These are phyloP conservation scores for Arctium minus DNA, from an alignment of 129 eudicot species.

Conservation along the genomic window DNA sequence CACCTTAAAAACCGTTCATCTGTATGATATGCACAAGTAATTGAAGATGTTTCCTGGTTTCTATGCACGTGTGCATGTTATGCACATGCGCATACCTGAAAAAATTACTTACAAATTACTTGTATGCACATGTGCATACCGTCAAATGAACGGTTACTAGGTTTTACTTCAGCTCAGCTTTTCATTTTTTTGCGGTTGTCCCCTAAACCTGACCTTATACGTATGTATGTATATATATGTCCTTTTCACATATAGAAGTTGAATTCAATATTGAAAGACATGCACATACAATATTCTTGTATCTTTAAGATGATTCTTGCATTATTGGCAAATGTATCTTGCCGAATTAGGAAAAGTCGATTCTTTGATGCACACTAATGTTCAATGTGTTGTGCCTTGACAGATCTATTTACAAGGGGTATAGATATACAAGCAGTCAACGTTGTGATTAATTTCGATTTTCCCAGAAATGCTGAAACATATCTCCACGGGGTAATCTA, in stretches of 20 bases:
- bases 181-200: neutral
- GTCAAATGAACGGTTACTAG: neutral
- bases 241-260: too few relatives aligned
- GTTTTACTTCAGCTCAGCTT: neutral
- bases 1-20: neutral
- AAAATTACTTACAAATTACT: too few relatives aligned
- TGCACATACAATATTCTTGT: neutral
- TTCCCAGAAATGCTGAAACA: conserved; percentile 63
- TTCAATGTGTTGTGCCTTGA: neutral
- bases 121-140: neutral
- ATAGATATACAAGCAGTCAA: conserved; percentile 74
- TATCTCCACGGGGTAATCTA: conserved; percentile 62
- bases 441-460: conserved; percentile 65
- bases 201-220: too few relatives aligned
- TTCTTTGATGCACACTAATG: neutral
- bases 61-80: neutral
- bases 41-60: too few relatives aligned
- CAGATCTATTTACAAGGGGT: conserved; percentile 72
- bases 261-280: too few relatives aligned
- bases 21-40: too few relatives aligned
- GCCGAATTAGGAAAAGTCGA: neutral
- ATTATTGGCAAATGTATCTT: neutral
- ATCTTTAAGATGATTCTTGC: neutral
- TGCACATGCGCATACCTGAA: neutral
- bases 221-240: too few relatives aligned